Conservation (phyloP, 257 asterid species). For the Nicotiana tabacum region DNA sequence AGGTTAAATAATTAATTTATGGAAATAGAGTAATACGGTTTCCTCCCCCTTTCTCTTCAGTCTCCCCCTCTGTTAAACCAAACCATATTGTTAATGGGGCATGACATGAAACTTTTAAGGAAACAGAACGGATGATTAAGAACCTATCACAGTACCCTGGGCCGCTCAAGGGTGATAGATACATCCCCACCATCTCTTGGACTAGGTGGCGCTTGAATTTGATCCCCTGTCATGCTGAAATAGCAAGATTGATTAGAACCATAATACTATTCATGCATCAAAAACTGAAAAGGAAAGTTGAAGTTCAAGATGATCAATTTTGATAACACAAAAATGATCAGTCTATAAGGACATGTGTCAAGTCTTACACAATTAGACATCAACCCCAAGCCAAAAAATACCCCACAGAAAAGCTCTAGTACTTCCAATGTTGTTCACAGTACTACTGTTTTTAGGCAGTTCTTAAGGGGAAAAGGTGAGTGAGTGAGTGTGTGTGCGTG, state of each 20-base stretch:
- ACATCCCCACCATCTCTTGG: slow-evolving; percentile 88
- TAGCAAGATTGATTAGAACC: slow-evolving; percentile 23
- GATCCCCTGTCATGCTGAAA: slow-evolving; percentile 94
- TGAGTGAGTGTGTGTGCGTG: background rate
- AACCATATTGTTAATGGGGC: background rate
- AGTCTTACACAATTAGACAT: background rate
- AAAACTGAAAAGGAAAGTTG: background rate
- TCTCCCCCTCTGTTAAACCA: background rate
- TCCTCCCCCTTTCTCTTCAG: background rate
- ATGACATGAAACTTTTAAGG: background rate
- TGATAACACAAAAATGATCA: background rate
- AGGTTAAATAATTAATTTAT: background rate
- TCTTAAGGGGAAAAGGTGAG: background rate
- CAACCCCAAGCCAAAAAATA: background rate
- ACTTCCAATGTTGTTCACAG: background rate
- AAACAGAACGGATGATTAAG: background rate
- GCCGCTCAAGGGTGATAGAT: slow-evolving; percentile 49
- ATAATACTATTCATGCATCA: background rate
- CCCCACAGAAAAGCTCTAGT: background rate
- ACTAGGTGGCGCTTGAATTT: slow-evolving; percentile 73
- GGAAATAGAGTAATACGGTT: background rate
- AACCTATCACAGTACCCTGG: slow-evolving; percentile 47
- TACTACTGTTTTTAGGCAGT: slow-evolving; percentile 1
- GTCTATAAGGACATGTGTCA: background rate
- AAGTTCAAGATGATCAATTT: background rate